Evolutionary conservation across 208 protist species (phyloP).

Genomic region (Phytomonas serpens): DNA sequence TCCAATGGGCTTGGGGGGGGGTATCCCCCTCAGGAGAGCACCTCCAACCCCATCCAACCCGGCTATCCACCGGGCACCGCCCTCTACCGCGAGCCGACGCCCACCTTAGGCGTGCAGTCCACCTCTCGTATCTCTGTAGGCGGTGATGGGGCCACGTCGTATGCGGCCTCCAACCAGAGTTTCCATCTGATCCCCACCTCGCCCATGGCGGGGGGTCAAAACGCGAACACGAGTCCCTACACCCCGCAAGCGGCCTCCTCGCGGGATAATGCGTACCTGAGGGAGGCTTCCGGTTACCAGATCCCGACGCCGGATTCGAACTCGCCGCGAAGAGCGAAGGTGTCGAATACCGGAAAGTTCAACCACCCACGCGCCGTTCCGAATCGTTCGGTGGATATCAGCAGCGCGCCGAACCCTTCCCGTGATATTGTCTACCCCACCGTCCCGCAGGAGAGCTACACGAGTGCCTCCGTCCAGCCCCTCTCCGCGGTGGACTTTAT

Average conservation of each 20-base stretch:
- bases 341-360: not conserved
- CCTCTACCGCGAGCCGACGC: not conserved
- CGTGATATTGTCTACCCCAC: conserved; percentile 36
- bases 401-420: conserved; percentile 44
- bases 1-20: not conserved
- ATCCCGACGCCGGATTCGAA: not conserved
- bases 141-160: conserved; percentile 1
- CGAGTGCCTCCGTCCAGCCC: conserved; percentile 31
- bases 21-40: not conserved
- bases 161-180: not conserved
- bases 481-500: conserved; percentile 67
- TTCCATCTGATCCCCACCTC: conserved; percentile 1
- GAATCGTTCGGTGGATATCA: conserved; percentile 36
- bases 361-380: conserved; percentile 9
- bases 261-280: not conserved
- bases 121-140: not conserved
- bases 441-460: conserved; percentile 27
- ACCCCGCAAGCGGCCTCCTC: not conserved
- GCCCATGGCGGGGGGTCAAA: not conserved
- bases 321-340: not conserved
- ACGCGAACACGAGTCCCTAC: not conserved
- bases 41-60: not conserved
- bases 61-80: not conserved
- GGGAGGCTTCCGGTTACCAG: not conserved
- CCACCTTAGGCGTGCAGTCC: not conserved